Conservation (phyloP, 2,329 filamentous ascomycete genomes). For the Rhynchosporium secalis region DNA sequence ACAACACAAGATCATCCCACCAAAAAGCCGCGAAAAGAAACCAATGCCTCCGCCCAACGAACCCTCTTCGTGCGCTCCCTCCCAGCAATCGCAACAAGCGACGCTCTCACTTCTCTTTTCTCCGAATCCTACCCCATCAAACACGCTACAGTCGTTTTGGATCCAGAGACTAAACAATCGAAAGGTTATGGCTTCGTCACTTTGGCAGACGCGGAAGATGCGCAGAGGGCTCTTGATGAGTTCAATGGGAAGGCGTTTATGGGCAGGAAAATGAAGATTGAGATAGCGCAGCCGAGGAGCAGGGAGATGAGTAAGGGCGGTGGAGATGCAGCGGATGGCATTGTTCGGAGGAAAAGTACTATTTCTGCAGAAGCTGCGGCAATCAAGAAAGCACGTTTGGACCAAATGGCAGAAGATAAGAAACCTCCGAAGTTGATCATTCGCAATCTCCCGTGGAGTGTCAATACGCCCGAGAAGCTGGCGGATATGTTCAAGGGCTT, state of each 20-base stretch:
- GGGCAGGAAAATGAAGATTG: conserved; percentile 79
- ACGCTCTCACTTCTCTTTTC: conserved; percentile 83
- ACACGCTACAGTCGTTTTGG: conserved; percentile 88
- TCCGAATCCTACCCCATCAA: conserved; percentile 94
- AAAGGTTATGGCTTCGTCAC: conserved; percentile 97
- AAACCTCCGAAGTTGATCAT: conserved; percentile 79
- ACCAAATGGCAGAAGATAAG: conserved; percentile 59
- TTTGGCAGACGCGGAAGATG: conserved; percentile 91
- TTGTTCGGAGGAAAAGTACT: conserved; percentile 39
- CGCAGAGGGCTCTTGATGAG: conserved; percentile 74
- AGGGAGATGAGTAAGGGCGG: conserved; percentile 59
- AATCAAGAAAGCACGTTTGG: conserved; percentile 55
- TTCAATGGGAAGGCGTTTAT: conserved; percentile 77
- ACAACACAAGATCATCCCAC: conserved; percentile 39
- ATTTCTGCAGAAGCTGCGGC: conserved; percentile 42
- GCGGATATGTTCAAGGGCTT: conserved; percentile 78
- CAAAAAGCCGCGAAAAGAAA: conserved; percentile 61
- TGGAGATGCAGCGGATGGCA: conserved; percentile 41
- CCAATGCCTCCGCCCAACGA: conserved; percentile 49
- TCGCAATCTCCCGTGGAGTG: conserved; percentile 92
- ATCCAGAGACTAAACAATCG: conserved; percentile 81
- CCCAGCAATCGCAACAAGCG: conserved; percentile 74
- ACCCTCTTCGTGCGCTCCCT: conserved; percentile 92
- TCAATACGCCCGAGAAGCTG: conserved; percentile 83
- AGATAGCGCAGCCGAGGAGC: conserved; percentile 83